Evolutionary conservation across 2,329 filamentous ascomycete species (phyloP), one percentile per base, ranked within the genome.

Genomic region (Stagonosporopsis rhizophila): DNA sequence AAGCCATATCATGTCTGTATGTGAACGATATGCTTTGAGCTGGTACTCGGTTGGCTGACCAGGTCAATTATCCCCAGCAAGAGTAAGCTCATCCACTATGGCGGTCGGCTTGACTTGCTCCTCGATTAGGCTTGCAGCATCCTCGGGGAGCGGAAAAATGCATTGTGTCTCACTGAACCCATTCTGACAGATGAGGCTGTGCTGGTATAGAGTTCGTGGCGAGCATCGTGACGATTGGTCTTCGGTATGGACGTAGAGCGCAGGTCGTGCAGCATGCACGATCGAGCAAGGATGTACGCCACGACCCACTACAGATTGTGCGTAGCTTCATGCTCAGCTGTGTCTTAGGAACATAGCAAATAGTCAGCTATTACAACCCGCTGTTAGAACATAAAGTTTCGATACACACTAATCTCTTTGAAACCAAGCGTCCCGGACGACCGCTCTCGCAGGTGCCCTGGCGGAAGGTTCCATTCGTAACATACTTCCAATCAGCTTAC

Each of bases 201-300:
- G 39, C 23, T 17, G 15, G 17, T 38, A 28, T 8, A 15, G 20
- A 19, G 7, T 2, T n/a, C 8, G 40, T 42, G 40, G 40, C 40
- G 25, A 42, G 40, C 23, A 42, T 28, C 40, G n/a, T 28, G 40
- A 30, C 19, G 17, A 44, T 17, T n/a, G 25, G 27, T 11, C 4
- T 20, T 7, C 22, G 7, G 9, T 12, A 17, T 5, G 27, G 19
- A 30, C 8, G 11, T 12, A 41, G 44, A 35, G 44, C 32, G 44
- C 44, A 46, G 44, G 40, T 22, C 30, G 15, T 15, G 34, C 34
- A 47, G 30, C n/a, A 47, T 47, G 44, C 44, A 39, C 20, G 23
- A 47, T 6, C 20, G 34, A 27, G 14, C 44, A 38, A 28, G 44
- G 44, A 20, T 47, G 22, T 38, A 20, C 32, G 44, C 44, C 44